These are phyloP conservation scores for Malus asiatica DNA, from an alignment of 306 rosid species.

Conservation along the genomic window DNA sequence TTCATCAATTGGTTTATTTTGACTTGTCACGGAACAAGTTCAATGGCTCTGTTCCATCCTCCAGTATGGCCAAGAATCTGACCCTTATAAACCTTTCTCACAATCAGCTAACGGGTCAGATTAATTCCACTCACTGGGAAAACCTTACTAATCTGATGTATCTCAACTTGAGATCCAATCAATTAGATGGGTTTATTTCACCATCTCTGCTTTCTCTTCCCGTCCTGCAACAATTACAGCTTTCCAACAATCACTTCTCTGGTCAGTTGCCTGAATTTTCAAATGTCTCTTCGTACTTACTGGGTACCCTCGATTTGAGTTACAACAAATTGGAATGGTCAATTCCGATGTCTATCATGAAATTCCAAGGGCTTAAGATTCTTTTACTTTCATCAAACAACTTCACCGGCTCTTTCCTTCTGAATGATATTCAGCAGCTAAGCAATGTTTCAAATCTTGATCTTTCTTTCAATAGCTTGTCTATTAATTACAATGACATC, in stretches of 20 bases:
- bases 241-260: conserved; percentile 6
- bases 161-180: conserved; percentile 13
- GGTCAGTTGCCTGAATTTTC: conserved; percentile 18
- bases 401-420: no score
- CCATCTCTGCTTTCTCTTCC: conserved; percentile 12
- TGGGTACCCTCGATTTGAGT: neutral
- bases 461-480: no score
- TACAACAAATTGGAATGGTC: neutral
- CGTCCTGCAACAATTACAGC: neutral
- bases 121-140: neutral
- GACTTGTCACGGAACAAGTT: neutral
- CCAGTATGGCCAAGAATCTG: no score
- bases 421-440: no score
- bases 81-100: neutral
- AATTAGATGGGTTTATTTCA: conserved; percentile 25
- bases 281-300: no score
- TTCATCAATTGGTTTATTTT: neutral
- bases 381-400: no score
- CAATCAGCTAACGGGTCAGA: neutral
- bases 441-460: no score
- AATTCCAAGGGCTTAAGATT: no score
- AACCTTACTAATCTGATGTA: conserved; percentile 8
- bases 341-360: neutral
- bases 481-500: neutral
- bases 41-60: no score